Evolutionary conservation across 192 early-diverging fungal genomes (phyloP), one percentile per base, ranked within the genome.

Genomic region (Podila horticola): DNA sequence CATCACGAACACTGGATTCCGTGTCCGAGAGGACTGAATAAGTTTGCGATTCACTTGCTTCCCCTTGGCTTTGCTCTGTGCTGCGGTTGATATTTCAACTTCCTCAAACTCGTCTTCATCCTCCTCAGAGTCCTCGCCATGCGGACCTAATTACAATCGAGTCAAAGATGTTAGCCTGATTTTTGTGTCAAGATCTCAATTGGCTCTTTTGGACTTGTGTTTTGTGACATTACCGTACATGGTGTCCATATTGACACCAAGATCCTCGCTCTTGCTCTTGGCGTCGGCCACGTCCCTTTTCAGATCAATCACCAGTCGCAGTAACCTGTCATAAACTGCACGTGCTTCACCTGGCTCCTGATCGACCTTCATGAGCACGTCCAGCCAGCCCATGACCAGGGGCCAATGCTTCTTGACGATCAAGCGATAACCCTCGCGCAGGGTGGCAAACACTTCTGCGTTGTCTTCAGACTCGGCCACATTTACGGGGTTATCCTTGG

Each of bases 391-490:
- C 57, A 83, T 79, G 17, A 90, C 64, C 41, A 85, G 70, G 0
- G 87, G 82, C 52, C 55, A 64, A 58, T 86, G 84, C 28, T 85
- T 87, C 45, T 73, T 76, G 22, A 79, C 70, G 60, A 91, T 76
- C 22, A 83, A 57, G 33, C 72, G 84, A 20, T 88, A 84, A 36
- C 84, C 82, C 28, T 89, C 81, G 29, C 88, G 83, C 10, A 93
- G 36, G 13, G 87, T 84, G 10, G 88, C 88, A 69, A 87, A 90
- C 7, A 93, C 58, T 17, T 85, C 84, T 34, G 76, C 50, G 49
- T 91, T 93, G 0, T 88, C 88, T 2, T 75, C 75, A 0, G 86
- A 81, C 48, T 93, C 92, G 19, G 81, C 59, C 5, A 90, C 68
- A 7, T 88, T 88, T 31, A 89, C 75, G 2, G 84, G 71, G 8